Evolutionary conservation across 208 protist genomes (phyloP).

Genomic region (Crithidia bombi): DNA sequence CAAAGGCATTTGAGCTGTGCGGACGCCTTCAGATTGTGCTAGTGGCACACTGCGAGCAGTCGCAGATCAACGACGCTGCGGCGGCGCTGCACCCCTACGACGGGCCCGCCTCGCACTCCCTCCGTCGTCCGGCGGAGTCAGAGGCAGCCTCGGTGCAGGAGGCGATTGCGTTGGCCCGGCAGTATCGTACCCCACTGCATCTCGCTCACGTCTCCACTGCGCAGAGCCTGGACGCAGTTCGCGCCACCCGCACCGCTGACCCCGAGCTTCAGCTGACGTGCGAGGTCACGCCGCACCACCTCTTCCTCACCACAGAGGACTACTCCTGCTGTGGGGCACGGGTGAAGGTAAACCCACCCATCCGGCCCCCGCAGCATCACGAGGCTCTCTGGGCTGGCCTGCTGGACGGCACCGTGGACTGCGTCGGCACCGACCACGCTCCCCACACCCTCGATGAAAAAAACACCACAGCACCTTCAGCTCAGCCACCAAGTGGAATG

Average conservation of each 20-base stretch:
- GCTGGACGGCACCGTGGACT: slow-evolving; percentile 90
- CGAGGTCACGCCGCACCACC: slow-evolving; percentile 92
- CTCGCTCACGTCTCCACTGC: slow-evolving; percentile 90
- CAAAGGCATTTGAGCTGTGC: slow-evolving; percentile 78
- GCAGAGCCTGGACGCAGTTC: slow-evolving; percentile 83
- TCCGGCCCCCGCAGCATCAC: slow-evolving; percentile 77
- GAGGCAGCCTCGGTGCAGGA: slow-evolving; percentile 68
- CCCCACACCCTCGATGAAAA: slow-evolving; percentile 93
- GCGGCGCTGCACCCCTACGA: slow-evolving; percentile 64
- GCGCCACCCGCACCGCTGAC: slow-evolving; percentile 52
- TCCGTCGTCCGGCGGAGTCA: slow-evolving; percentile 75
- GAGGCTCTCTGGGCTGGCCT: slow-evolving; percentile 91
- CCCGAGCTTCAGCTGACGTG: slow-evolving; percentile 81
- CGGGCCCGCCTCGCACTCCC: slow-evolving; percentile 69
- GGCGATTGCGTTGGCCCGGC: slow-evolving; percentile 70
- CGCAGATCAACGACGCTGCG: slow-evolving; percentile 72
- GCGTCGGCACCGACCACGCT: slow-evolving; percentile 95
- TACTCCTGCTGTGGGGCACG: slow-evolving; percentile 73
- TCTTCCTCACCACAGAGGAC: slow-evolving; percentile 85
- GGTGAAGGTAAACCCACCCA: slow-evolving; percentile 88
- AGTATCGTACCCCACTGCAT: slow-evolving; percentile 80
- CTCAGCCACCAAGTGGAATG: slow-evolving; percentile 90
- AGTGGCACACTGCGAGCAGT: slow-evolving; percentile 91
- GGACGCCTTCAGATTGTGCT: slow-evolving; percentile 70
- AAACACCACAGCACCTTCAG: slow-evolving; percentile 27